Evolutionary conservation across 2,329 filamentous ascomycete species (phyloP).

Genomic region (Epichloe gansuensis): DNA sequence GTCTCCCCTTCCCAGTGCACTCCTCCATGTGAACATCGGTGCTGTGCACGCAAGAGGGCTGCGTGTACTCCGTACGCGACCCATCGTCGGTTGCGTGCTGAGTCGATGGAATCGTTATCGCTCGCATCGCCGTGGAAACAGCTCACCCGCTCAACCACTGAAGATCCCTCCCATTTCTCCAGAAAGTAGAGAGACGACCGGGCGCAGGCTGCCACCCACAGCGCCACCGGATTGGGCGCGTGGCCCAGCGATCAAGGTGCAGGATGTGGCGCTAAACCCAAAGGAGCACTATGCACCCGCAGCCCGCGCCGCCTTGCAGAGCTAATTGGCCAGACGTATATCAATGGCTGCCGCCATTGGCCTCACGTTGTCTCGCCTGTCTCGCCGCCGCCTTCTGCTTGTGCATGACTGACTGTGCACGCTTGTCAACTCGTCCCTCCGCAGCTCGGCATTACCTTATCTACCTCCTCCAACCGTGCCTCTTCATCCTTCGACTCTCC

Average conservation of each 20-base stretch:
- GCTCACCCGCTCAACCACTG: background rate
- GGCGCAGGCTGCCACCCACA: background rate
- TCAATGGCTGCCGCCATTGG: constrained; percentile 14
- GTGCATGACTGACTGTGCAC: constrained; percentile 13
- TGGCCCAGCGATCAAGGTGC: constrained; percentile 6
- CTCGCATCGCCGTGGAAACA: constrained; percentile 19
- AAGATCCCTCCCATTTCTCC: background rate
- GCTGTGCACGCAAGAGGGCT: background rate
- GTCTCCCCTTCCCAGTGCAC: background rate
- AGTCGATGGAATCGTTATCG: background rate
- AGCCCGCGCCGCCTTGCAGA: background rate
- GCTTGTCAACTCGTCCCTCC: constrained; percentile 6
- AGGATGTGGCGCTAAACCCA: constrained; percentile 1
- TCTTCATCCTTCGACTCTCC: constrained; percentile 13
- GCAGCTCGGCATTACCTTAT: constrained; percentile 9
- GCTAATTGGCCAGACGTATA: background rate
- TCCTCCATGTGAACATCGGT: background rate
- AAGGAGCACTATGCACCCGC: background rate
- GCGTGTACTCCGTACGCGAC: background rate
- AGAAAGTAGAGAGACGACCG: too few relatives aligned
- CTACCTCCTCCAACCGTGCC: constrained; percentile 11
- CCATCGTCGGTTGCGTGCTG: background rate
- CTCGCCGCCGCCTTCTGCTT: background rate
- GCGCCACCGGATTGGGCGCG: constrained; percentile 13
- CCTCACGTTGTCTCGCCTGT: constrained; percentile 14